These are phyloP conservation scores for Trametes maxima DNA, from an alignment of 768 basidiomycete genomes.

Conservation along the genomic window DNA sequence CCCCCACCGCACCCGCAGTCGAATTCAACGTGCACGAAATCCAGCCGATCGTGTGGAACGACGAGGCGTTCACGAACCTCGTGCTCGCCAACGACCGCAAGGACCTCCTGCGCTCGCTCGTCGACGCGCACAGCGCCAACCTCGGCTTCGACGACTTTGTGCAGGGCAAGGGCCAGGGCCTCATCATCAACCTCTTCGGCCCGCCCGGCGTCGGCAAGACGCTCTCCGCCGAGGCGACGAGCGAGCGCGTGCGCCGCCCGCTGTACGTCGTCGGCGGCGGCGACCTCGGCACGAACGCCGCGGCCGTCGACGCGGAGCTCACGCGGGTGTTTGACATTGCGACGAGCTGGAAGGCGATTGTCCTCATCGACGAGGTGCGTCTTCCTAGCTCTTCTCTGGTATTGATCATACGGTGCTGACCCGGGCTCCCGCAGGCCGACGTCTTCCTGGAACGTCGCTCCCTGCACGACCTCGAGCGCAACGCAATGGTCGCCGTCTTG, in stretches of 20 bases:
- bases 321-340: slow-evolving; percentile 37
- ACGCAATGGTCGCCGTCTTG: slow-evolving; percentile 69
- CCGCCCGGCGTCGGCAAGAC: slow-evolving; percentile 35
- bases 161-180: slow-evolving; percentile 39
- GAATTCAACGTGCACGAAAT: slow-evolving; percentile 63
- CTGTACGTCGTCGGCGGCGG: slow-evolving; percentile 23
- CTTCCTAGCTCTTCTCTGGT: too few species aligned
- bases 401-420: not conserved
- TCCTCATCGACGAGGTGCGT: slow-evolving; percentile 32
- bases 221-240: slow-evolving; percentile 33
- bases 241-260: slow-evolving; percentile 25
- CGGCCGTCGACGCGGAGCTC: slow-evolving; percentile 32
- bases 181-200: slow-evolving; percentile 36
- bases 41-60: slow-evolving; percentile 45
- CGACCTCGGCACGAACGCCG: slow-evolving; percentile 25
- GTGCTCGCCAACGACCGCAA: slow-evolving; percentile 36
- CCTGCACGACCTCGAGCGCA: slow-evolving; percentile 42
- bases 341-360: slow-evolving; percentile 37
- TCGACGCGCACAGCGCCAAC: slow-evolving; percentile 32
- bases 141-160: slow-evolving; percentile 38
- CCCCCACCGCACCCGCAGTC: slow-evolving; percentile 40
- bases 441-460: slow-evolving; percentile 21
- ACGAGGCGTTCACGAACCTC: slow-evolving; percentile 36
- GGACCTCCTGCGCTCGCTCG: slow-evolving; percentile 34
- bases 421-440: not conserved